A percentile compares a stretch with the other conserved stretches of the same genome.
phyloP scores from a whole-genome alignment of 176 grass and related monocot species.

The Guadua angustifolia region DNA sequence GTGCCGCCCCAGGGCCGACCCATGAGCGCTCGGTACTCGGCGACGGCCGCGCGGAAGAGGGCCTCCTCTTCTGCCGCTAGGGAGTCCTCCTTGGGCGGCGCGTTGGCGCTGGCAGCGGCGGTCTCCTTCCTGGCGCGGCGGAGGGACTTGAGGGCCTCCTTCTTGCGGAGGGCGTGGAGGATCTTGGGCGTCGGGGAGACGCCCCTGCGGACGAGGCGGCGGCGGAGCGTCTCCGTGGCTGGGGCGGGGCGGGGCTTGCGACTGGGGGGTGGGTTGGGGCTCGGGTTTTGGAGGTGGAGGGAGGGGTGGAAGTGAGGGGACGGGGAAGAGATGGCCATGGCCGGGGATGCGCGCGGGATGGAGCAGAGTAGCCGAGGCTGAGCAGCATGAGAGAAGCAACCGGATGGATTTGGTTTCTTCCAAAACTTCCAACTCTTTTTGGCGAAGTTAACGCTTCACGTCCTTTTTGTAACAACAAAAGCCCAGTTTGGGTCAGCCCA shows the following conservation, averaged over 20 bases:
- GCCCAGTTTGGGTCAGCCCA: too few species aligned
- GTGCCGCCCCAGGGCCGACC: slow-evolving; percentile 65
- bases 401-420: too few species aligned
- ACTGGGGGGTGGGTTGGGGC: not conserved
- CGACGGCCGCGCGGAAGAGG: slow-evolving; percentile 56
- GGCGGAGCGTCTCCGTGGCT: slow-evolving; percentile 58
- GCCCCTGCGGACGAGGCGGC: slow-evolving; percentile 70
- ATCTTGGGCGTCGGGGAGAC: slow-evolving; percentile 79
- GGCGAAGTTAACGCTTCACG: too few species aligned
- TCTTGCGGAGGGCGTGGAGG: slow-evolving; percentile 84
- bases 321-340: slow-evolving; percentile 49
- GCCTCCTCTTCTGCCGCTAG: slow-evolving; percentile 53
- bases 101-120: slow-evolving; percentile 18
- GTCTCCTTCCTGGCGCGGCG: slow-evolving; percentile 69
- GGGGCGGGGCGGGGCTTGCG: slow-evolving; percentile 39
- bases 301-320: slow-evolving; percentile 46
- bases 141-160: slow-evolving; percentile 78
- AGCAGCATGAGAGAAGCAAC: too few species aligned
- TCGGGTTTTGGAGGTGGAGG: slow-evolving; percentile 32
- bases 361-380: not conserved
- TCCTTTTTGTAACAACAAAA: too few species aligned
- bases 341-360: slow-evolving; percentile 12
- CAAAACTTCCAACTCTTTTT: too few species aligned
- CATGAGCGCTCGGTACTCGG: slow-evolving; percentile 70
- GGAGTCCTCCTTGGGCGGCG: slow-evolving; percentile 24